Evolutionary conservation across 2,329 filamentous ascomycete species (phyloP).

Genomic region (Clarireedia paspali): DNA sequence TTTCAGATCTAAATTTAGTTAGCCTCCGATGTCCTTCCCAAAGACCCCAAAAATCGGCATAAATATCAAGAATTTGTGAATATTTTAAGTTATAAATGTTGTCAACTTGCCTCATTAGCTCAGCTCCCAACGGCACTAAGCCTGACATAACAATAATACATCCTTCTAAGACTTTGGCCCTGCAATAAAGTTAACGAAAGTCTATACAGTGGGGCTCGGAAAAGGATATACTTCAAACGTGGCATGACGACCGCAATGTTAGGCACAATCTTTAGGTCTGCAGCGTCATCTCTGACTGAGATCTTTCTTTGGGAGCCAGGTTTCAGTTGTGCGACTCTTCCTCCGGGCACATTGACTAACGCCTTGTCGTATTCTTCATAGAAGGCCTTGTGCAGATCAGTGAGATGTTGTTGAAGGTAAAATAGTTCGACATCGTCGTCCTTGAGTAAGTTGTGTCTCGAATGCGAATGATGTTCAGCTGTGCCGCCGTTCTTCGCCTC

Average conservation of each 20-base stretch:
- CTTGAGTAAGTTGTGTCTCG: slow-evolving; percentile 69
- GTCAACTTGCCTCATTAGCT: slow-evolving; percentile 50
- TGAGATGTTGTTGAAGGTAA: slow-evolving; percentile 68
- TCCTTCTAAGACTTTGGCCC: slow-evolving; percentile 59
- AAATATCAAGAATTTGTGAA: slow-evolving; percentile 13
- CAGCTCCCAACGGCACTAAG: slow-evolving; percentile 73
- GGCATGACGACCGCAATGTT: slow-evolving; percentile 84
- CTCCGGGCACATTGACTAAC: slow-evolving; percentile 32
- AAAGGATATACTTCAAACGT: slow-evolving; percentile 54
- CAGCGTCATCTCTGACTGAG: slow-evolving; percentile 32
- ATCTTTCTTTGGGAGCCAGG: slow-evolving; percentile 36
- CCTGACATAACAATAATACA: slow-evolving; percentile 83
- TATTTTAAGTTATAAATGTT: neutral
- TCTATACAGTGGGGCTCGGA: neutral
- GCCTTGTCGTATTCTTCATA: slow-evolving; percentile 71
- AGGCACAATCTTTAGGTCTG: slow-evolving; percentile 58
- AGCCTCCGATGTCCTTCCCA: neutral
- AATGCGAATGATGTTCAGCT: slow-evolving; percentile 29
- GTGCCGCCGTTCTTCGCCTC: slow-evolving; percentile 33
- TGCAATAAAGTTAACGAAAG: slow-evolving; percentile 19
- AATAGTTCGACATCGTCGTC: slow-evolving; percentile 82
- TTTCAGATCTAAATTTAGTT: slow-evolving; percentile 56
- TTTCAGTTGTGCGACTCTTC: slow-evolving; percentile 33
- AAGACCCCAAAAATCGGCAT: slow-evolving; percentile 9
- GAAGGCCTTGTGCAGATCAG: slow-evolving; percentile 68